Evolutionary conservation across 768 basidiomycete species (phyloP).

Genomic region (Roridomyces roridus): DNA sequence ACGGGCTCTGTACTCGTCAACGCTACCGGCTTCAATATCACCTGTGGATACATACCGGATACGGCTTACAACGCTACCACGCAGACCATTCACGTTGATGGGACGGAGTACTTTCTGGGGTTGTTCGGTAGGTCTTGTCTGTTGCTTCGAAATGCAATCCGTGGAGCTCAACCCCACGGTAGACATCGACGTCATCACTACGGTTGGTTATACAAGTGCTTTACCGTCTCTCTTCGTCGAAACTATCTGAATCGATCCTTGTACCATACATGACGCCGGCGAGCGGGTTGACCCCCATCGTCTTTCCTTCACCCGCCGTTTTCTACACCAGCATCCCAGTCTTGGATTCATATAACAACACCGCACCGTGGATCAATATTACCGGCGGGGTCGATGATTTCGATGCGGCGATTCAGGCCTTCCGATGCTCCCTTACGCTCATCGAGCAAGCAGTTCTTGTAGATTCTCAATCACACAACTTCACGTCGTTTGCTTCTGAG

Average conservation of each 20-base stretch:
- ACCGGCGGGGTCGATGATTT: no score
- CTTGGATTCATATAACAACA: neutral
- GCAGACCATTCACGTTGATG: neutral
- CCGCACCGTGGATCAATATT: neutral
- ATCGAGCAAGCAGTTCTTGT: neutral
- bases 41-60: neutral
- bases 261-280: no score
- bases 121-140: neutral
- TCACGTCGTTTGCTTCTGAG: neutral
- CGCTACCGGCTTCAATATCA: no score
- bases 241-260: neutral
- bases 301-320: neutral
- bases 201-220: no score
- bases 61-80: no score
- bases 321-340: neutral
- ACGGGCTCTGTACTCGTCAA: no score
- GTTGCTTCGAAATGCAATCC: neutral
- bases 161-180: neutral
- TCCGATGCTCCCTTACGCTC: no score
- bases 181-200: neutral
- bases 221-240: no score
- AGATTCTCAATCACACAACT: neutral
- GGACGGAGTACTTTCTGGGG: neutral
- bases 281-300: no score
- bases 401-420: no score